A percentile compares a stretch with the other conserved stretches of the same genome.
Conservation (phyloP, 306 rosid species). For the Sphenostylis stenocarpa region DNA sequence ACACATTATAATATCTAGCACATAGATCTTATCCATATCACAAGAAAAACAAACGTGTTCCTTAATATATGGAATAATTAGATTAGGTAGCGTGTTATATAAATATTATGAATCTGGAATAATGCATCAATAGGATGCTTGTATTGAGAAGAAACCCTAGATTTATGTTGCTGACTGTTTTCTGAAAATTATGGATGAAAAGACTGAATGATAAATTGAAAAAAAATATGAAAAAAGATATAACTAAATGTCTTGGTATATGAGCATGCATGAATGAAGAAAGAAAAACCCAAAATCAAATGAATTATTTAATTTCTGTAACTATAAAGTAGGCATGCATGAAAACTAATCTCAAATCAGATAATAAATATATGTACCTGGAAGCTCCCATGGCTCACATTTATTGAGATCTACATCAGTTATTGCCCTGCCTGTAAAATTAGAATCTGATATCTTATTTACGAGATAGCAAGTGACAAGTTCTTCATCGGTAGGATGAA, state of each 20-base stretch:
- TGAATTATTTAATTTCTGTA: background rate
- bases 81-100: background rate
- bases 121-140: background rate
- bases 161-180: background rate
- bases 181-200: background rate
- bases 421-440: conserved; percentile 69
- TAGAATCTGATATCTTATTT: conserved; percentile 73
- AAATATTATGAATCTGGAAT: conserved; percentile 4
- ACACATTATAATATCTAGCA: no score
- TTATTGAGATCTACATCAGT: conserved; percentile 93
- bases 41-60: conserved; percentile 25
- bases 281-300: background rate
- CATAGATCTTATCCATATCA: conserved; percentile 27
- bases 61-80: background rate
- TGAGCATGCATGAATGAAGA: background rate
- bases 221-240: background rate
- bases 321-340: background rate
- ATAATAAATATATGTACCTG: conserved; percentile 48
- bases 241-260: background rate
- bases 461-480: conserved; percentile 75
- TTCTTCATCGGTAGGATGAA: conserved; percentile 96
- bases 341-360: background rate
- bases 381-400: conserved; percentile 98
- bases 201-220: background rate
- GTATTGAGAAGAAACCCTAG: conserved; percentile 24